Evolutionary conservation across 1,139 yeast genomes (phyloP), one percentile per base, ranked within the genome.

Genomic region (Zhuliangozyma blackwelliae): DNA sequence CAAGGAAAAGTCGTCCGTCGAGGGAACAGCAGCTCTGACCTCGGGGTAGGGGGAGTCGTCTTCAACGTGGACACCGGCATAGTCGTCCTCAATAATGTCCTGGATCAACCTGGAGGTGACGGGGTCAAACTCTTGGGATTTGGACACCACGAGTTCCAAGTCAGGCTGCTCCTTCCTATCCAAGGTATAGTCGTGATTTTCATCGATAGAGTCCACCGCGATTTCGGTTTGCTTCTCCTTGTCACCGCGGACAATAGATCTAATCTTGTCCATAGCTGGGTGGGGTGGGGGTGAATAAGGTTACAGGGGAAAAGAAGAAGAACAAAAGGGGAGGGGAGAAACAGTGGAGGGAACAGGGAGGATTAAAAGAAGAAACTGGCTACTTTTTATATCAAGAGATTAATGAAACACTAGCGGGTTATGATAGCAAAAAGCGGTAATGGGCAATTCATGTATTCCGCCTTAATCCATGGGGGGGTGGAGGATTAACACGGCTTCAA

Each of bases 11-110:
- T 79, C 82, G 52, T 80, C 87, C 21, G 66, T 60, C 27, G 79
- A 71, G 2, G 85, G 83, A 28, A 81, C 85, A 5, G 85, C 72
- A 5, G 85, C 84, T 51, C 87, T 68, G 29, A 81, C 88, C 52
- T 81, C 87, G 0, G 85, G 79, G 52, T 77, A 78, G 7, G 84
- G 82, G 16, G 82, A 77, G 50, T 80, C 81, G 49, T 76, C 72
- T 49, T 66, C 72, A 25, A 66, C 70, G 11, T 48, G 47, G 29
- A 65, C 50, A 41, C 66, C 70, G 34, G 78, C 68, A 49, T 70
- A 70, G 12, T 65, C 74, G 45, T 69, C 75, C 26, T 53, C 57
- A 21, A 57, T 57, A 27, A 57, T 50, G 7, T 51, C 59, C 29
- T 49, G 41, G 19, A 51, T 52, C 28, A 59, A 41, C 29, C 51